phyloP scores from a whole-genome alignment of 2,329 filamentous ascomycete species.

The Pseudogymnoascus sp. region DNA sequence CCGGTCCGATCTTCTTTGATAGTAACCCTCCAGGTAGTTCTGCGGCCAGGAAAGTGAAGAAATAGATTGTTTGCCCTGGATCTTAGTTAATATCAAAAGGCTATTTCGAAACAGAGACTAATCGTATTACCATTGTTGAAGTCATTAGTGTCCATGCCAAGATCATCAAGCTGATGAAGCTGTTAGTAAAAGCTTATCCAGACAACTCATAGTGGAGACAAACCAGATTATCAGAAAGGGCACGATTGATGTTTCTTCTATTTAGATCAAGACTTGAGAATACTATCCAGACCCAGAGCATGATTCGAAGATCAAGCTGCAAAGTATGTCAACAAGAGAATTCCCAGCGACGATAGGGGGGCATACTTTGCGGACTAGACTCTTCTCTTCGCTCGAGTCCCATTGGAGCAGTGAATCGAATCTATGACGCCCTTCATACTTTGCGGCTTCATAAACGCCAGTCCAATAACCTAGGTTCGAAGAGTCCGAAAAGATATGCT shows the following conservation, averaged over 20 bases:
- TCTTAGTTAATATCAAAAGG: background rate
- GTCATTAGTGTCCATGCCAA: slow-evolving; percentile 37
- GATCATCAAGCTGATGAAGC: slow-evolving; percentile 44
- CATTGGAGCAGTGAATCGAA: slow-evolving; percentile 17
- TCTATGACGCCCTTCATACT: slow-evolving; percentile 17
- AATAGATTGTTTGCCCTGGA: slow-evolving; percentile 41
- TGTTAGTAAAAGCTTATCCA: slow-evolving; percentile 49
- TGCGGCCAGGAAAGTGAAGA: slow-evolving; percentile 45
- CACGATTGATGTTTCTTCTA: slow-evolving; percentile 30
- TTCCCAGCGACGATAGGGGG: background rate
- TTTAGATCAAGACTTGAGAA: slow-evolving; percentile 33
- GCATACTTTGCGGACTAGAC: slow-evolving; percentile 10
- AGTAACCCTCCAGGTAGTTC: slow-evolving; percentile 55
- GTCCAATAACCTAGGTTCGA: slow-evolving; percentile 13
- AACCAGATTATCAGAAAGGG: slow-evolving; percentile 33
- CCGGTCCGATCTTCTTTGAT: slow-evolving; percentile 46
- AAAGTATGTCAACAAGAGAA: background rate
- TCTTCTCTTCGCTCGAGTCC: slow-evolving; percentile 17
- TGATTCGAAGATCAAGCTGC: background rate
- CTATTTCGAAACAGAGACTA: background rate
- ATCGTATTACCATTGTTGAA: slow-evolving; percentile 37
- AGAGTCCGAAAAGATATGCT: background rate
- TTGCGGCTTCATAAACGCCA: slow-evolving; percentile 15
- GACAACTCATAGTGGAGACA: background rate
- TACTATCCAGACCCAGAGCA: slow-evolving; percentile 29